Percentiles rank a stretch among this genome's conserved stretches.
These are phyloP conservation scores for Colletotrichum paranaense DNA, from an alignment of 2,329 filamentous ascomycete species.

Conservation along the genomic window DNA sequence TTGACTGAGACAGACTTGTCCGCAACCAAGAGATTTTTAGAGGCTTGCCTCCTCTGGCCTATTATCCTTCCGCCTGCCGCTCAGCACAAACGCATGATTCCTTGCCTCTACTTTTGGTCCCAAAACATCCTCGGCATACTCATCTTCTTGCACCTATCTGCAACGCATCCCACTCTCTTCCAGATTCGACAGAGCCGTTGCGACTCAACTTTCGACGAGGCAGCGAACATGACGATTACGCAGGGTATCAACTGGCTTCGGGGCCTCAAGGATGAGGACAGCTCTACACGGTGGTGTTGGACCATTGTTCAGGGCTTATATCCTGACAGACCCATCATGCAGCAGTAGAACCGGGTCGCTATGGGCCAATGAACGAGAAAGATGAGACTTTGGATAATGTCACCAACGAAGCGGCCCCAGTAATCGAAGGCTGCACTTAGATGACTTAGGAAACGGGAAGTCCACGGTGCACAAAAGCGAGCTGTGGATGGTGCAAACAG, in stretches of 20 bases:
- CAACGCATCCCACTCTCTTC: conserved; percentile 60
- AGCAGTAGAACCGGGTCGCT: not conserved
- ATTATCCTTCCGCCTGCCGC: conserved; percentile 67
- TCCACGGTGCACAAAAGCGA: not conserved
- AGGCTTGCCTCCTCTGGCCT: conserved; percentile 69
- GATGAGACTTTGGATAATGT: not conserved
- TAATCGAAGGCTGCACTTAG: not conserved
- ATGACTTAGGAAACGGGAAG: not conserved
- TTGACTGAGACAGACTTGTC: conserved; percentile 65
- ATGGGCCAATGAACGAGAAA: not conserved
- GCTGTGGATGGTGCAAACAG: not conserved
- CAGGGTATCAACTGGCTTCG: conserved; percentile 70
- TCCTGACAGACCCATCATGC: conserved; percentile 33
- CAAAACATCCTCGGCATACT: conserved; percentile 71
- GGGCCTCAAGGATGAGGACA: conserved; percentile 66
- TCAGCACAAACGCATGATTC: conserved; percentile 68
- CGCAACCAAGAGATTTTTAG: conserved; percentile 67
- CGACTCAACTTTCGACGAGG: conserved; percentile 60
- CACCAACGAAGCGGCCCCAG: not conserved
- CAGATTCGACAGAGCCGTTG: conserved; percentile 61
- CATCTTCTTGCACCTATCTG: conserved; percentile 65
- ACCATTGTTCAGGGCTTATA: conserved; percentile 60
- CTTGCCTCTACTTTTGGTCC: conserved; percentile 70
- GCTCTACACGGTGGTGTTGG: conserved; percentile 68
- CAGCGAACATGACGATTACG: conserved; percentile 59